These are phyloP conservation scores for Jatropha podagrica DNA, from an alignment of 441 rosid genomes.

Conservation along the genomic window DNA sequence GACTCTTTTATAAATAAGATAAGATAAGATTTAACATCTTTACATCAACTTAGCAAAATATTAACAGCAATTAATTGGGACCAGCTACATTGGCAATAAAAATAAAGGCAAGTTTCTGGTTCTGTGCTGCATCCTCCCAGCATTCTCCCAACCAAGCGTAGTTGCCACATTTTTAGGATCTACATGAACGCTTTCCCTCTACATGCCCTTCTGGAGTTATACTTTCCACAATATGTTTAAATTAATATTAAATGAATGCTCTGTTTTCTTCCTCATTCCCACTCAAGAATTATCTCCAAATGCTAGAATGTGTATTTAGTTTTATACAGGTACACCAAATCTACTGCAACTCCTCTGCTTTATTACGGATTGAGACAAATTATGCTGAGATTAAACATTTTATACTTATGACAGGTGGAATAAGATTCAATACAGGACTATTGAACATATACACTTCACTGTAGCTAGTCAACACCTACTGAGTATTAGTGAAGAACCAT, in stretches of 20 bases:
- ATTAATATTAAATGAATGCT: not conserved
- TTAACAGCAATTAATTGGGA: not conserved
- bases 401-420: not conserved
- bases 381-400: not conserved
- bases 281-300: not conserved
- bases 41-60: not conserved
- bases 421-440: not conserved
- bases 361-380: not conserved
- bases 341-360: not conserved
- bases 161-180: not conserved
- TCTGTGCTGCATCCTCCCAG: not conserved
- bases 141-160: not conserved
- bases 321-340: not conserved
- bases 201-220: not conserved
- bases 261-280: not conserved
- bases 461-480: not conserved
- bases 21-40: not conserved
- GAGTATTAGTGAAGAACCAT: not conserved
- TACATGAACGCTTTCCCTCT: not conserved
- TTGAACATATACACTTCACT: not conserved
- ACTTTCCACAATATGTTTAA: not conserved
- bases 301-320: not conserved
- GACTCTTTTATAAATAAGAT: no score
- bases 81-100: not conserved
- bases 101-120: not conserved